Evolutionary conservation across 768 basidiomycete genomes (phyloP).

Genomic region (Pleurotus salmoneostramineus): DNA sequence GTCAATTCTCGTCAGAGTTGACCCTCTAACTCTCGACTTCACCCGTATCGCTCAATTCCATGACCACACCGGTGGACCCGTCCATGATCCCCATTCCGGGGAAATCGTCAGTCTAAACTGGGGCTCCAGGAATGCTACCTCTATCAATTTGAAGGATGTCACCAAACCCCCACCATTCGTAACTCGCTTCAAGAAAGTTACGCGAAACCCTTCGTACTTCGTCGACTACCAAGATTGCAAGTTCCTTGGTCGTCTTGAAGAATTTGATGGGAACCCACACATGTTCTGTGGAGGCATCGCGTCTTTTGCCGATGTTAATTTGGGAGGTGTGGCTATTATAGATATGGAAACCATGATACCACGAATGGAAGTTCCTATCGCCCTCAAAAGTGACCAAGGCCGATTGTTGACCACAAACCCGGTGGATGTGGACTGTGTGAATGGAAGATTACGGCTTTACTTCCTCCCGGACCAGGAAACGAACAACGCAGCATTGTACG

Average conservation of each 20-base stretch:
- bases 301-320: not conserved
- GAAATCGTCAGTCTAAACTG: constrained; percentile 1
- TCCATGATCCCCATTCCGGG: not conserved
- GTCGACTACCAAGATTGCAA: constrained; percentile 7
- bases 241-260: constrained; percentile 1
- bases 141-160: not conserved
- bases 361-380: not conserved
- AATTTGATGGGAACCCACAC: not conserved
- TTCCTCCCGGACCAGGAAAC: constrained; percentile 4
- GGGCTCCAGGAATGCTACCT: constrained; percentile 4
- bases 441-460: constrained; percentile 1
- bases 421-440: constrained; percentile 6
- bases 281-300: constrained; percentile 4
- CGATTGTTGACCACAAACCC: constrained; percentile 6
- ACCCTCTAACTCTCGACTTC: not conserved
- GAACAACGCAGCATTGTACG: not conserved
- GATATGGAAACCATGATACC: constrained; percentile 1
- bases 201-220: constrained; percentile 2
- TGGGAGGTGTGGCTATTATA: not conserved
- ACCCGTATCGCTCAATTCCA: not conserved
- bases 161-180: not conserved
- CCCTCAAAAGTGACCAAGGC: constrained; percentile 2
- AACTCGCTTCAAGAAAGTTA: not conserved
- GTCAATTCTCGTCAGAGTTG: not conserved
- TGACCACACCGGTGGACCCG: constrained; percentile 1